Evolutionary conservation across 1,139 yeast species (phyloP).

Genomic region (Yamadazyma epiphylla): DNA sequence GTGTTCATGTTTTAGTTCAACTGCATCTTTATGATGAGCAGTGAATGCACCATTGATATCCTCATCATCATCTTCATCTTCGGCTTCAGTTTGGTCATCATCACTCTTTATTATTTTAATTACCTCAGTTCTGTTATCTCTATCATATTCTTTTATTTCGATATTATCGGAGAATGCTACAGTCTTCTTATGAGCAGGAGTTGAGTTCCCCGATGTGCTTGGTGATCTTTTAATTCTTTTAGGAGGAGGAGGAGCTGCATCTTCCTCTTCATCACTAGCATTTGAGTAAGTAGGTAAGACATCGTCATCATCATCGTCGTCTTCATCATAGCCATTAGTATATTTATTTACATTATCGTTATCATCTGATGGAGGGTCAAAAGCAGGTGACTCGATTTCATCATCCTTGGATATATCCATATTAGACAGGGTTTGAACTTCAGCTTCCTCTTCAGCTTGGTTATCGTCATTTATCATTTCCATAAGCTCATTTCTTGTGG

Average conservation of each 20-base stretch:
- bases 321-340: slow-evolving; percentile 27
- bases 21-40: slow-evolving; percentile 27
- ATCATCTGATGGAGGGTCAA: slow-evolving; percentile 13
- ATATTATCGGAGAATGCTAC: slow-evolving; percentile 46
- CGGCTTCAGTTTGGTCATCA: slow-evolving; percentile 17
- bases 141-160: slow-evolving; percentile 41
- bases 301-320: slow-evolving; percentile 18
- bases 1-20: slow-evolving; percentile 27
- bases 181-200: slow-evolving; percentile 28
- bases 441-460: slow-evolving; percentile 1
- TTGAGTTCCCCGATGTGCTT: slow-evolving; percentile 24
- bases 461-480: slow-evolving; percentile 34
- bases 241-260: slow-evolving; percentile 13
- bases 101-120: slow-evolving; percentile 20
- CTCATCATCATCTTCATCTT: slow-evolving; percentile 16
- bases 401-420: background rate
- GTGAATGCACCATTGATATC: slow-evolving; percentile 17
- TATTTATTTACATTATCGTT: slow-evolving; percentile 19
- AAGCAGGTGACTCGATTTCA: slow-evolving; percentile 19
- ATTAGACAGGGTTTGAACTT: slow-evolving; percentile 1
- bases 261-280: slow-evolving; percentile 16
- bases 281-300: slow-evolving; percentile 5
- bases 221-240: slow-evolving; percentile 19
- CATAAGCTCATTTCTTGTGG: slow-evolving; percentile 44
- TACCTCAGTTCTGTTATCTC: slow-evolving; percentile 29